Percentiles rank a stretch among this genome's conserved stretches.
Conservation (phyloP, 495 filamentous ascomycete species). For the Xylaria flabelliformis region DNA sequence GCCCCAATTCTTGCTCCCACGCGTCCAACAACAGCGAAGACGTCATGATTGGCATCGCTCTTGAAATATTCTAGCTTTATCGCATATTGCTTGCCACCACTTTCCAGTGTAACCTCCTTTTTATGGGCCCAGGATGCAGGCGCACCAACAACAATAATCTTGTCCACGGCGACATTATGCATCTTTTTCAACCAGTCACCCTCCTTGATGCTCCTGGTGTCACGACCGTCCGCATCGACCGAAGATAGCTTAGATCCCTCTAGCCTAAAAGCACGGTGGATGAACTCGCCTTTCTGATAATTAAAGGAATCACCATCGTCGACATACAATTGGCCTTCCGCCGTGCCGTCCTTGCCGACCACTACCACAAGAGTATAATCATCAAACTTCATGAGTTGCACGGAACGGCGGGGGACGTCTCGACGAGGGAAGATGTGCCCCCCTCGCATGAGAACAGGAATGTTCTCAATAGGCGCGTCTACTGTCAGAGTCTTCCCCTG, state of each 20-base stretch:
- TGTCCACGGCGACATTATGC: conserved; percentile 78
- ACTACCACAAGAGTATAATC: conserved; percentile 89
- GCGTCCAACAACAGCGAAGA: conserved; percentile 81
- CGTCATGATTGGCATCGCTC: conserved; percentile 66
- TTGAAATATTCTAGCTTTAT: conserved; percentile 66
- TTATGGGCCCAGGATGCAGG: conserved; percentile 73
- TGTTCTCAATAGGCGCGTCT: conserved; percentile 78
- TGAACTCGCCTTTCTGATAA: conserved; percentile 81
- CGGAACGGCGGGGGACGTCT: conserved; percentile 83
- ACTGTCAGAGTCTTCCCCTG: conserved; percentile 70
- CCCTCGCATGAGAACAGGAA: conserved; percentile 88
- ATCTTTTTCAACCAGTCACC: conserved; percentile 78
- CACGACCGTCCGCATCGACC: conserved; percentile 57
- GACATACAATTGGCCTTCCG: conserved; percentile 83
- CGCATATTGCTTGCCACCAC: conserved; percentile 68
- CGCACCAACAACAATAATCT: conserved; percentile 80
- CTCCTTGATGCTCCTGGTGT: conserved; percentile 64
- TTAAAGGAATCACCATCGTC: conserved; percentile 96
- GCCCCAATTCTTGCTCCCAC: conserved; percentile 77
- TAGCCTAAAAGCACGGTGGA: conserved; percentile 78
- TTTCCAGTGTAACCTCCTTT: conserved; percentile 69
- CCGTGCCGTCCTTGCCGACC: conserved; percentile 71
- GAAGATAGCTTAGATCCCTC: conserved; percentile 60
- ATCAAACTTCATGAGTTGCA: conserved; percentile 89
- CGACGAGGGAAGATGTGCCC: conserved; percentile 91